These are phyloP conservation scores for Citrullus amarus DNA, from an alignment of 306 rosid genomes.

Conservation along the genomic window DNA sequence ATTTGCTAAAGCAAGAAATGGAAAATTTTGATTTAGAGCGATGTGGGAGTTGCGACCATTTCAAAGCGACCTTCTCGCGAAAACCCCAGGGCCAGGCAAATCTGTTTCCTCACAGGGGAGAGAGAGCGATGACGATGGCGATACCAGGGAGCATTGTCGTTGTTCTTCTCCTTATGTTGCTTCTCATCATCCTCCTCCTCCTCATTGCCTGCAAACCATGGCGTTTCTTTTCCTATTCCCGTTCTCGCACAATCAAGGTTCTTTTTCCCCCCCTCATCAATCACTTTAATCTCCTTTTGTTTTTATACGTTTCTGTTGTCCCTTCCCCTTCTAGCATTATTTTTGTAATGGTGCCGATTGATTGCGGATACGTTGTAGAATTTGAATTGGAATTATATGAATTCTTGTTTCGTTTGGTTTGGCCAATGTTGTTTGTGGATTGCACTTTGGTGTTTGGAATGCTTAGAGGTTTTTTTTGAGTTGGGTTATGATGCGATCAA, in stretches of 20 bases:
- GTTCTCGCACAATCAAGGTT: constrained; percentile 48
- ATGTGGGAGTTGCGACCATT: constrained; percentile 45
- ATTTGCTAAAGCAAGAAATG: background rate
- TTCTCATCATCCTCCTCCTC: constrained; percentile 56
- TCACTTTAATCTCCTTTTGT: background rate
- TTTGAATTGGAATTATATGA: background rate
- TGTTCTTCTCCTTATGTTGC: constrained; percentile 75
- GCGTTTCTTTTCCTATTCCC: constrained; percentile 62
- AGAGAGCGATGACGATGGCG: constrained; percentile 49
- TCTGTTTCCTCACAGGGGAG: constrained; percentile 29
- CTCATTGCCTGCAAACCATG: constrained; percentile 84
- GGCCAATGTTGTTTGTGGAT: background rate
- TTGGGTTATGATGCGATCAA: background rate
- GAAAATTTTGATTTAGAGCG: background rate
- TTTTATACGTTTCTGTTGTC: background rate
- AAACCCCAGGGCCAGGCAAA: constrained; percentile 34
- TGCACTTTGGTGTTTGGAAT: too few relatives aligned
- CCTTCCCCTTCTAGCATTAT: background rate
- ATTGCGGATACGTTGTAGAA: background rate
- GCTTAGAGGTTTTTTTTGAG: background rate
- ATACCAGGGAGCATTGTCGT: constrained; percentile 48
- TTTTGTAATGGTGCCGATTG: background rate
- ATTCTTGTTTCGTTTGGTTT: background rate
- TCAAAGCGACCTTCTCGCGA: constrained; percentile 76
- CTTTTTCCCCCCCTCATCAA: background rate